A percentile compares a stretch with the other conserved stretches of the same genome.
Evolutionary conservation across 2,329 filamentous ascomycete species (phyloP).

Genomic region (Penicillium sp.): DNA sequence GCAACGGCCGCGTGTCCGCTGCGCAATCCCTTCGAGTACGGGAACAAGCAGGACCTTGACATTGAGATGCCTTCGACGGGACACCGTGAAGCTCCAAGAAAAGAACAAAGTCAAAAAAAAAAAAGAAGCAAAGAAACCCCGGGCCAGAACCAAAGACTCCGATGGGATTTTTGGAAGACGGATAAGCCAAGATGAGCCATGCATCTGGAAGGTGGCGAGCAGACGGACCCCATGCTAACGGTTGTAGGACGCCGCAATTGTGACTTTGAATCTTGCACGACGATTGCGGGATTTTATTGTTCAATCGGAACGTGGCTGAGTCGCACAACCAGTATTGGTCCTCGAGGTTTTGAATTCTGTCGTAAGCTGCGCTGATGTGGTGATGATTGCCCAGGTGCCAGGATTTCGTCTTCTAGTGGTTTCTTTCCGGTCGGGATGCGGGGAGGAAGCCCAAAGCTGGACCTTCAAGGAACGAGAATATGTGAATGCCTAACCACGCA

Average conservation of each 20-base stretch:
- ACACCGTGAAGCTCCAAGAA: neutral
- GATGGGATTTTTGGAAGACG: neutral
- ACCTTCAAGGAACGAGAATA: neutral
- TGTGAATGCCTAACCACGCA: slow-evolving; percentile 2
- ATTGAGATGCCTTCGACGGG: neutral
- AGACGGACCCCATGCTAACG: neutral
- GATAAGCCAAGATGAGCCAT: too few species aligned
- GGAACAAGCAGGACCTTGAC: too few species aligned
- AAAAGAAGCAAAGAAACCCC: neutral
- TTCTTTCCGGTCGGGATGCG: neutral
- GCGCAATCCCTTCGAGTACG: neutral
- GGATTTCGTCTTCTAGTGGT: neutral
- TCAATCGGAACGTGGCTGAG: neutral
- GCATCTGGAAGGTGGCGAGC: neutral
- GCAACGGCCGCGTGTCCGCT: too few species aligned
- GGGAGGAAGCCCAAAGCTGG: neutral
- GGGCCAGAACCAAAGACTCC: neutral
- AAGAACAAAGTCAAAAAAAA: neutral
- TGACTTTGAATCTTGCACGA: neutral
- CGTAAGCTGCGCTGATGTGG: neutral
- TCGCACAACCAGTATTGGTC: neutral
- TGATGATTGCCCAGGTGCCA: neutral
- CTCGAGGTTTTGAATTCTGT: neutral
- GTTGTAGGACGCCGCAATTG: neutral
- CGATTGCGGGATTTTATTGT: neutral